These are phyloP conservation scores for Barnettozyma salicaria DNA, from an alignment of 805 yeast species.

Conservation along the genomic window DNA sequence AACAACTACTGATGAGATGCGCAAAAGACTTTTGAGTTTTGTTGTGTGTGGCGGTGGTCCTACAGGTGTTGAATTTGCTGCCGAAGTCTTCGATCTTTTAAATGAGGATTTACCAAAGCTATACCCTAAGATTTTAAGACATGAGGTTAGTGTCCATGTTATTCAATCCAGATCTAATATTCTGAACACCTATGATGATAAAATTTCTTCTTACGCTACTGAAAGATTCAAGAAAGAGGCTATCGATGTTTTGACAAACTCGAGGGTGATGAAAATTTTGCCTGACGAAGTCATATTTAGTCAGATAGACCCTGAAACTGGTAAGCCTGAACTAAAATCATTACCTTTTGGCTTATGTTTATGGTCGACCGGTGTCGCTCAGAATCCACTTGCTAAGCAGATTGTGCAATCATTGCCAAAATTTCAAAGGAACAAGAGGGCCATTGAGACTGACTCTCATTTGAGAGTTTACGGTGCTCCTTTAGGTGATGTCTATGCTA, in stretches of 20 bases:
- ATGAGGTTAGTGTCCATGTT: slow-evolving; percentile 59
- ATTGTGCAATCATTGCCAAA: slow-evolving; percentile 43
- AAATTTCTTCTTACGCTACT: slow-evolving; percentile 59
- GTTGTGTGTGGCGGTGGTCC: slow-evolving; percentile 76
- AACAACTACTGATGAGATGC: slow-evolving; percentile 55
- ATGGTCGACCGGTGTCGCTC: slow-evolving; percentile 76
- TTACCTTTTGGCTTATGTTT: slow-evolving; percentile 63
- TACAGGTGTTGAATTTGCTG: slow-evolving; percentile 70
- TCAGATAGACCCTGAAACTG: slow-evolving; percentile 39
- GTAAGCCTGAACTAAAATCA: slow-evolving; percentile 35
- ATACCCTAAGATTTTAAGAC: slow-evolving; percentile 56
- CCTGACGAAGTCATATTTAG: slow-evolving; percentile 54
- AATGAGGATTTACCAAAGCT: slow-evolving; percentile 55
- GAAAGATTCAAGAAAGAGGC: slow-evolving; percentile 56
- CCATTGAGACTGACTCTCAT: slow-evolving; percentile 74
- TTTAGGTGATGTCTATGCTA: slow-evolving; percentile 60
- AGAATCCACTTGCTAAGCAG: slow-evolving; percentile 53
- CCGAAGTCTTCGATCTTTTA: slow-evolving; percentile 60
- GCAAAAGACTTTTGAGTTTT: slow-evolving; percentile 53
- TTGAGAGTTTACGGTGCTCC: slow-evolving; percentile 65
- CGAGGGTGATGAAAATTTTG: slow-evolving; percentile 54
- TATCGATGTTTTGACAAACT: slow-evolving; percentile 56
- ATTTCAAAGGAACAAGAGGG: slow-evolving; percentile 55
- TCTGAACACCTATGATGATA: slow-evolving; percentile 61
- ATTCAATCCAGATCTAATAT: slow-evolving; percentile 65